phyloP scores from a whole-genome alignment of 148 eudicot species.

The Fagopyrum esculentum region DNA sequence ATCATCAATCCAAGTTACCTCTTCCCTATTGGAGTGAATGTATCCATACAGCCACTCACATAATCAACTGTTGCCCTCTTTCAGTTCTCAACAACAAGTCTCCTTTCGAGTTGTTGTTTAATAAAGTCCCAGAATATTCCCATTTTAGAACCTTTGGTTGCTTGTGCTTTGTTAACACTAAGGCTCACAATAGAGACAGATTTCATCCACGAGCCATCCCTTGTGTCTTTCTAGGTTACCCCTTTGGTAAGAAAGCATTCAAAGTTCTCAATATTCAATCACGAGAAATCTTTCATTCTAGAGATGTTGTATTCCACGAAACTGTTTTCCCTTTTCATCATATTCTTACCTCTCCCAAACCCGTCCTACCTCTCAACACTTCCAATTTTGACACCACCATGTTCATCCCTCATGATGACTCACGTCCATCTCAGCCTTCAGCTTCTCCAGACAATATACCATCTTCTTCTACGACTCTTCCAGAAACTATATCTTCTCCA shows the following conservation, averaged over 20 bases:
- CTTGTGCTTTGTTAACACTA: not conserved
- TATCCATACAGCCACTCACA: not conserved
- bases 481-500: no score
- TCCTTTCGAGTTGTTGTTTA: conserved; percentile 2
- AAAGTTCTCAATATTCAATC: not conserved
- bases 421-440: no score
- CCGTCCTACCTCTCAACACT: no score
- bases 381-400: no score
- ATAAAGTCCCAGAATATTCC: not conserved
- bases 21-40: not conserved
- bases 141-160: conserved; percentile 7
- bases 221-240: not conserved
- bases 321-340: not conserved
- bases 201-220: not conserved
- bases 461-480: no score
- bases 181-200: not conserved
- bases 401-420: no score
- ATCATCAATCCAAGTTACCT: not conserved
- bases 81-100: not conserved
- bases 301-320: not conserved
- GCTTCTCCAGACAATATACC: no score
- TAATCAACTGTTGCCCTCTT: not conserved
- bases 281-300: not conserved
- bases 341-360: no score
- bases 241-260: not conserved